Evolutionary conservation across 1,284 basidiomycete genomes (phyloP).

Genomic region (Sanghuangporus sanghuang): DNA sequence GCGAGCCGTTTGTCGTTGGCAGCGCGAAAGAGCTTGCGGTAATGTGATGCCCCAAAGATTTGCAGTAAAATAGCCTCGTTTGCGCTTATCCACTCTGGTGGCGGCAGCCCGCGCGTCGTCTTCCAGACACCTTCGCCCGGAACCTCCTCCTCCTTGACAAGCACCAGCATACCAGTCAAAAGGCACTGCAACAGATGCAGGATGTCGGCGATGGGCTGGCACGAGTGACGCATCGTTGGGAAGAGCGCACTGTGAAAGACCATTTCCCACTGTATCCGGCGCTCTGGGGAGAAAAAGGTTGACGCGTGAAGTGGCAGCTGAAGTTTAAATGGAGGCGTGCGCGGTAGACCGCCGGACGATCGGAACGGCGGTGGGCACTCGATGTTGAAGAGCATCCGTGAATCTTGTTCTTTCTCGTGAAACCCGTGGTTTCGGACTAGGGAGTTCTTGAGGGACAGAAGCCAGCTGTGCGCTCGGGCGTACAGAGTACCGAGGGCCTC

Average conservation of each 20-base stretch:
- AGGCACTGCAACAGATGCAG: conserved; percentile 74
- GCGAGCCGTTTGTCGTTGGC: conserved; percentile 63
- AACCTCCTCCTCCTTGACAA: conserved; percentile 67
- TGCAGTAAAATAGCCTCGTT: conserved; percentile 61
- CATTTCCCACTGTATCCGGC: conserved; percentile 83
- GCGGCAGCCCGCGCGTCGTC: conserved; percentile 73
- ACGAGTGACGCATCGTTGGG: conserved; percentile 70
- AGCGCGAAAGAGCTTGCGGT: conserved; percentile 63
- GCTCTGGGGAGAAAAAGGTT: conserved; percentile 77
- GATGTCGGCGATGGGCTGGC: conserved; percentile 71
- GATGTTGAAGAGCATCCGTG: conserved; percentile 69
- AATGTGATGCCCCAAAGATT: conserved; percentile 67
- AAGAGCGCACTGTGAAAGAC: conserved; percentile 80
- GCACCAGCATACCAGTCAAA: conserved; percentile 71
- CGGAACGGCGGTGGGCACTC: conserved; percentile 73
- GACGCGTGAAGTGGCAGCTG: conserved; percentile 72
- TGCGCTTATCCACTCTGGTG: conserved; percentile 64
- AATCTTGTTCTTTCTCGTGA: conserved; percentile 54
- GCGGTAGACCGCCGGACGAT: conserved; percentile 65
- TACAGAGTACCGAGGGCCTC: conserved; percentile 74
- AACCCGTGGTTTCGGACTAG: conserved; percentile 65
- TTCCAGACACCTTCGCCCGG: conserved; percentile 55
- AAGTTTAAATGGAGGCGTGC: conserved; percentile 64
- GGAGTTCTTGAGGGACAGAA: conserved; percentile 52
- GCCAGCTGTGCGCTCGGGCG: conserved; percentile 70